Percentiles rank a stretch among this genome's conserved stretches.
phyloP scores from a whole-genome alignment of 345 rosid genomes.

The Citrus medica region DNA sequence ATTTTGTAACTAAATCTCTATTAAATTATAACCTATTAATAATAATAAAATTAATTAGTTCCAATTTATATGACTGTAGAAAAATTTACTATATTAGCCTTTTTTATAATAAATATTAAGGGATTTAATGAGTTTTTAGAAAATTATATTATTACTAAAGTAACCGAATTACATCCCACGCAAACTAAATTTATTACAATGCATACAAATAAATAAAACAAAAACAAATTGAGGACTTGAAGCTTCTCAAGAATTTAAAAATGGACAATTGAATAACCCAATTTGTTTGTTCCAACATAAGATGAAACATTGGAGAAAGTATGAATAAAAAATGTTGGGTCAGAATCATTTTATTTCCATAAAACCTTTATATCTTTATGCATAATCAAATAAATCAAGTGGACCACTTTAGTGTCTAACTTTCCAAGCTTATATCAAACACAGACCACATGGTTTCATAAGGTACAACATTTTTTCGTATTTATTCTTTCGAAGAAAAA shows the following conservation, averaged over 20 bases:
- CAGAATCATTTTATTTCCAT: background rate
- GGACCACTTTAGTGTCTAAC: background rate
- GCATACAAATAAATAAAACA: background rate
- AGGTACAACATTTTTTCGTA: background rate
- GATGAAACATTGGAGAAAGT: background rate
- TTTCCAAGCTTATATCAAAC: conserved; percentile 1
- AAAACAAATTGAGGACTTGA: background rate
- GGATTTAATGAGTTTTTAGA: no score
- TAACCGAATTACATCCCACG: no score
- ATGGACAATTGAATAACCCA: background rate
- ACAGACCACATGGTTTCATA: background rate
- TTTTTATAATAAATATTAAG: no score
- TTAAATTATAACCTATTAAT: no score
- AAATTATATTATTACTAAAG: no score
- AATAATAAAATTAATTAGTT: no score
- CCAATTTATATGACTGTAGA: no score
- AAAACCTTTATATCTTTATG: background rate
- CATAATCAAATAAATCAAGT: background rate
- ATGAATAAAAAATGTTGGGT: background rate
- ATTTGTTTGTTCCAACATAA: background rate
- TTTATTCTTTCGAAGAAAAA: background rate
- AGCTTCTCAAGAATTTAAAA: background rate
- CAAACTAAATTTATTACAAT: no score
- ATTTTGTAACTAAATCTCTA: no score
- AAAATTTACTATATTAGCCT: no score